Evolutionary conservation across 2,329 filamentous ascomycete genomes (phyloP).

Genomic region (Leptographium lundbergii): DNA sequence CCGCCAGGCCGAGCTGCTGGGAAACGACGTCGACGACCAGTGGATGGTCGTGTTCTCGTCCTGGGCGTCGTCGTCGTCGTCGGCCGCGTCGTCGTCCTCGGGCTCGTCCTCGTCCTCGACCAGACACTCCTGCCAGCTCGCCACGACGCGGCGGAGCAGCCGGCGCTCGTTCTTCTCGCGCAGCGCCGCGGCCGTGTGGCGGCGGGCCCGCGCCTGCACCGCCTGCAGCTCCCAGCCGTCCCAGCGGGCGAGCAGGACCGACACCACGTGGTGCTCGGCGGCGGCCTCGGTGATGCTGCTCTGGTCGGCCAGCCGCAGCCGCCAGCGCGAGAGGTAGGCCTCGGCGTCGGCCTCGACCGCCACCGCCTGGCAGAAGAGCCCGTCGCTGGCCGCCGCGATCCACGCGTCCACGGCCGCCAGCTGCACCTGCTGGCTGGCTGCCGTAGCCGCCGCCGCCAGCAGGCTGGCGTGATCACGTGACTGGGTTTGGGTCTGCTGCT

Average conservation of each 20-base stretch:
- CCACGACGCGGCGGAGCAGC: conserved; percentile 9
- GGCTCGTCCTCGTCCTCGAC: not conserved
- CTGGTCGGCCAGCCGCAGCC: not conserved
- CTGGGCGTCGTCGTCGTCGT: not conserved
- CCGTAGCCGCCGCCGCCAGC: not conserved
- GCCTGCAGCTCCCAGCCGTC: conserved; percentile 14
- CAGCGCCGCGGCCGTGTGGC: conserved; percentile 12
- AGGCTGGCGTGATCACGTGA: too few relatives aligned
- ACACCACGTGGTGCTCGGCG: conserved; percentile 9
- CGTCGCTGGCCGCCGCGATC: conserved; percentile 14
- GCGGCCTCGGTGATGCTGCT: conserved; percentile 5
- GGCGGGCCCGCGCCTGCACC: conserved; percentile 11
- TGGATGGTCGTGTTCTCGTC: too few relatives aligned
- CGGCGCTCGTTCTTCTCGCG: conserved; percentile 12
- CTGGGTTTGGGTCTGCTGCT: not conserved
- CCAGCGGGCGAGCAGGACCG: conserved; percentile 4
- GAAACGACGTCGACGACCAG: too few relatives aligned
- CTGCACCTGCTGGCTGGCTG: conserved; percentile 5
- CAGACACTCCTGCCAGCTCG: conserved; percentile 6
- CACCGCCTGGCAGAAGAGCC: conserved; percentile 7
- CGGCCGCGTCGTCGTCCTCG: not conserved
- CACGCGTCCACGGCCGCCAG: conserved; percentile 8
- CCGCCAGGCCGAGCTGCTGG: not conserved
- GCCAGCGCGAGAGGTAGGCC: conserved; percentile 10
- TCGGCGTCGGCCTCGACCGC: conserved; percentile 12